Evolutionary conservation across 169 alveolate genomes (phyloP), one percentile per base, ranked within the genome.

Genomic region (Miamiensis avidus): DNA sequence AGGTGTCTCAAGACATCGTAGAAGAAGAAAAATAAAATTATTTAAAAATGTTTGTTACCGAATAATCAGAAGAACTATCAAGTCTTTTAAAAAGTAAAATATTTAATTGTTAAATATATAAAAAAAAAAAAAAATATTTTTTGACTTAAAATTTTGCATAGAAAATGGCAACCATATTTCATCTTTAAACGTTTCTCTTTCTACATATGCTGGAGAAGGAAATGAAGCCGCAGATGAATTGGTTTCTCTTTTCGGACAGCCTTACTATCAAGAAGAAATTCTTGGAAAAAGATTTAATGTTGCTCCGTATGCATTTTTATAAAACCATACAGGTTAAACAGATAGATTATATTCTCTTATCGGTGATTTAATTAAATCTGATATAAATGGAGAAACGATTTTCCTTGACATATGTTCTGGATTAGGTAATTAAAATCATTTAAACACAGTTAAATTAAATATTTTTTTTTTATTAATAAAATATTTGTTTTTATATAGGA

Each of bases 341-440:
- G 93, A 89, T 74, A 88, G 49, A 75, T 31, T 86, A 29, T 86
- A 86, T 75, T 31, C 88, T 33, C 78, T 86, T 79, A 88, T 93
- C 0, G 73, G 76, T 4, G 29, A 78, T 30, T 78, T 91, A 15
- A 88, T 75, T 64, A 82, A 85, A 28, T 86, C 89, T 4, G 64
- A 88, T 31, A 75, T 87, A 0, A 82, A 89, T 65, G 83, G 85
- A 76, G 82, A 87, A 34, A 88, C 94, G 0, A 84, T 89, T 0
- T 87, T 94, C 31, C 81, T 94, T 25, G 97, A 94, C 84, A 85
- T 94, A 26, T 94, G 97, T 75, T 93, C 95, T 77, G 97, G 97
- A 31, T 92, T 95, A 74, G n/a, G n/a, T n/a, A n/a, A n/a, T n/a
- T n/a, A n/a, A n/a, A n/a, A n/a, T n/a, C n/a, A n/a, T n/a, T n/a